Percentiles rank a stretch among this genome's conserved stretches.
phyloP scores from a whole-genome alignment of 2,329 filamentous ascomycete species.

The Catunica adiposa region DNA sequence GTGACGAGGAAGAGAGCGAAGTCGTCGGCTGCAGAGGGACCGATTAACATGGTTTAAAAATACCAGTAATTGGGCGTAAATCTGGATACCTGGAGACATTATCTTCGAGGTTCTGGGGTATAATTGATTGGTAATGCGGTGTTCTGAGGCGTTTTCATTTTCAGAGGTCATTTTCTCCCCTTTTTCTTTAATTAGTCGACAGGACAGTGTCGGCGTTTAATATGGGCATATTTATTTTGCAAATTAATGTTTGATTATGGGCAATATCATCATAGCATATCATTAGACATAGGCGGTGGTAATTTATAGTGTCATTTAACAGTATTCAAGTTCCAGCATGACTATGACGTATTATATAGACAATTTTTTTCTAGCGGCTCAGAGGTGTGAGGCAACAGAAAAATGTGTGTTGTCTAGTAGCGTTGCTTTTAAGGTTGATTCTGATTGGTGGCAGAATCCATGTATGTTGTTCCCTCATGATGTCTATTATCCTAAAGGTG shows the following conservation, averaged over 20 bases:
- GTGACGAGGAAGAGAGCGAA: conserved; percentile 27
- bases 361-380: too few species aligned
- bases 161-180: too few species aligned
- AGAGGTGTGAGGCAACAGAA: too few species aligned
- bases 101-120: neutral
- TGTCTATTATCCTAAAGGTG: too few species aligned
- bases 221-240: neutral
- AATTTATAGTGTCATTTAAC: neutral
- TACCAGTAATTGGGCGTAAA: too few species aligned
- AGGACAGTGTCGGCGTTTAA: neutral
- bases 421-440: too few species aligned
- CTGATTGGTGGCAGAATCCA: too few species aligned
- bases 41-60: neutral
- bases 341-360: neutral
- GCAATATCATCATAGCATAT: neutral
- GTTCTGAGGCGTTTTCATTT: neutral
- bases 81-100: too few species aligned
- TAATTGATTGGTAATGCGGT: neutral
- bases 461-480: too few species aligned
- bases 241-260: neutral
- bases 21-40: neutral
- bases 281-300: neutral
- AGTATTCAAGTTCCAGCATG: neutral
- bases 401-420: too few species aligned
- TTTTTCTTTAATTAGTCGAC: neutral